Percentiles rank a stretch among this genome's conserved stretches.
Conservation (phyloP, 2,329 filamentous ascomycete species). For the Neonectria coccinea region DNA sequence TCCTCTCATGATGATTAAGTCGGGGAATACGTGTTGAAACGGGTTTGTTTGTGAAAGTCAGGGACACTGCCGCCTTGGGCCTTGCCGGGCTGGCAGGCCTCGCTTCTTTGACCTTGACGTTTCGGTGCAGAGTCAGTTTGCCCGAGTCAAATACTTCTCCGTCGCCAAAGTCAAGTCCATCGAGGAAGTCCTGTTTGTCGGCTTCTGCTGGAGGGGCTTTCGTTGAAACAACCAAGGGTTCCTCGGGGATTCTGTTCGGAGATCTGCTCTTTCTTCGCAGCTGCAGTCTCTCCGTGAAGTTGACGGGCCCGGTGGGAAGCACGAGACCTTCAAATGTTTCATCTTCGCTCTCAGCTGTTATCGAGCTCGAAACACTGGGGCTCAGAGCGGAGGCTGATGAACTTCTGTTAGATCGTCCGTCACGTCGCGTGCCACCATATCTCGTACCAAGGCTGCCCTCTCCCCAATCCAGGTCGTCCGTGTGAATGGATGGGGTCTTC, state of each 20-base stretch:
- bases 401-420: constrained; percentile 82
- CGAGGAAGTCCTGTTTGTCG: constrained; percentile 82
- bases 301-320: constrained; percentile 83
- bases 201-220: constrained; percentile 52
- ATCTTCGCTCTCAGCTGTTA: constrained; percentile 93
- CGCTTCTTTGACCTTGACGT: constrained; percentile 86
- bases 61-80: constrained; percentile 80
- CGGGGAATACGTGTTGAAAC: constrained; percentile 80
- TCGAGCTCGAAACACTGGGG: constrained; percentile 90
- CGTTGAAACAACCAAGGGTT: constrained; percentile 50
- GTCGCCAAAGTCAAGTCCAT: constrained; percentile 87
- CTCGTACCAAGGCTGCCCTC: constrained; percentile 93
- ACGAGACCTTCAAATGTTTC: constrained; percentile 92
- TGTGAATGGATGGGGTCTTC: constrained; percentile 69
- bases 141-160: constrained; percentile 83
- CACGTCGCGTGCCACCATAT: constrained; percentile 86
- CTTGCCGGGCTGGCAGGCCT: constrained; percentile 77
- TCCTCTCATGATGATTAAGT: constrained; percentile 77
- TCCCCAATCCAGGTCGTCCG: constrained; percentile 91
- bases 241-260: constrained; percentile 60
- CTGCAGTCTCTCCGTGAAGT: constrained; percentile 83
- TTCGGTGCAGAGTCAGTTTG: constrained; percentile 88
- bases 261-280: constrained; percentile 74
- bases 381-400: constrained; percentile 91
- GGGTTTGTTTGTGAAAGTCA: constrained; percentile 92